phyloP scores from a whole-genome alignment of 768 basidiomycete genomes.

The Collybia sp. region DNA sequence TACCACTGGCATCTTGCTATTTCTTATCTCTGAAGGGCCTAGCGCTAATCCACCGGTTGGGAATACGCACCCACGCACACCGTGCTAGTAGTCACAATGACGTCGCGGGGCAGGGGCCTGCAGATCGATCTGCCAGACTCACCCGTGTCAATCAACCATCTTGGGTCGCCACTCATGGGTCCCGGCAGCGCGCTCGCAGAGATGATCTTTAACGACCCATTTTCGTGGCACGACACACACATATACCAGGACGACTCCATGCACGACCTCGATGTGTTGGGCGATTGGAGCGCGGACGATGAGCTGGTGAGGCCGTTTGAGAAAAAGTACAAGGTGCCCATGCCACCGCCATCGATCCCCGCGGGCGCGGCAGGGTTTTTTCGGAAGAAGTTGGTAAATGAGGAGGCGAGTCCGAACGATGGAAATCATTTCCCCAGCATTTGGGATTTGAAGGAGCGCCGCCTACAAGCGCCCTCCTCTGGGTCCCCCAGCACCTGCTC shows the following conservation, averaged over 20 bases:
- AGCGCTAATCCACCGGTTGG: too few relatives aligned
- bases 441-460: slow-evolving; percentile 2
- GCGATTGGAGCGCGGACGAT: slow-evolving; percentile 2
- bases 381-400: too few relatives aligned
- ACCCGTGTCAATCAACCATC: slow-evolving; percentile 26
- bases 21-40: too few relatives aligned
- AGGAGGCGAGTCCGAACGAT: slow-evolving; percentile 1
- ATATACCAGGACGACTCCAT: slow-evolving; percentile 17
- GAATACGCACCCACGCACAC: too few relatives aligned
- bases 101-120: too few relatives aligned
- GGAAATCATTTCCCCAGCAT: background rate
- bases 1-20: too few relatives aligned
- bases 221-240: slow-evolving; percentile 30
- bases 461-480: too few relatives aligned
- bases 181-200: slow-evolving; percentile 37
- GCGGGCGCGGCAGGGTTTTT: too few relatives aligned
- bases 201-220: slow-evolving; percentile 37
- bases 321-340: too few relatives aligned
- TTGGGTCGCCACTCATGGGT: slow-evolving; percentile 20
- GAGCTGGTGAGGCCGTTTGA: too few relatives aligned
- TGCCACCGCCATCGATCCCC: too few relatives aligned
- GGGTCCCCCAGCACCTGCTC: background rate
- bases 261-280: slow-evolving; percentile 18
- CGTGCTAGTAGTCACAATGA: too few relatives aligned
- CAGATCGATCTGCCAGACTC: slow-evolving; percentile 33